Evolutionary conservation across 2,329 filamentous ascomycete genomes (phyloP), one percentile per base, ranked within the genome.

Genomic region (Blumeriella jaapii): DNA sequence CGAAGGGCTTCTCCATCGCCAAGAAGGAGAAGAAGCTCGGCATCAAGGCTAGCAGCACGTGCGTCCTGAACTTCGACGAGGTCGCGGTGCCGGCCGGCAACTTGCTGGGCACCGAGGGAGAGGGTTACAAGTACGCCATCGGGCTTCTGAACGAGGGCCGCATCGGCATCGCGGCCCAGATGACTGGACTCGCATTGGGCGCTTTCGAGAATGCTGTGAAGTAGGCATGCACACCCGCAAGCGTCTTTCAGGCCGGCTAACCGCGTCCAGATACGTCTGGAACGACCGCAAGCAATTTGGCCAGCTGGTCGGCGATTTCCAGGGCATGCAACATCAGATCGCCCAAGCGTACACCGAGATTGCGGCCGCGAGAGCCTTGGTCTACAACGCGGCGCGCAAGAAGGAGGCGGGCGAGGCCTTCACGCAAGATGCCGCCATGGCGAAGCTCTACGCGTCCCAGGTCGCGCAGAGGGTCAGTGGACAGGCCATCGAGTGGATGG

Each of bases 11-110:
- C 68, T 78, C 74, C 42, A 93, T 98, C 54, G 86, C 91, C 25
- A 98, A 98, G 74, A 98, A 98, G 69, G 91, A 98, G 70, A 96
- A 96, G 80, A 98, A 98, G 69, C 78, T 98, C 31, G 91, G 91
- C 40, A 98, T 98, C 65, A 80, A 74, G 55, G 91, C 91, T 35
- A 93, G 83, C 64, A 93, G 83, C 64, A 98, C 91, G 19, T 98
- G 91, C 61, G 89, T 95, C 45, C 70, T 98, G 59, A 96, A 84
- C 69, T 93, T 98, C 52, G 91, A 98, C 61, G 91, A 98, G 54
- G 86, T 96, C 34, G 74, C 89, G 55, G 72, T 98, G 24, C 86
- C 91, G 42, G 79, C 78, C 60, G 82, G 79, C 55, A 93, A 94
- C 60, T 64, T 98, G 11, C 72, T 98, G 1, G 91, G 91, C 44